phyloP scores from a whole-genome alignment of 208 protist species.

The Crithidia mellificae region DNA sequence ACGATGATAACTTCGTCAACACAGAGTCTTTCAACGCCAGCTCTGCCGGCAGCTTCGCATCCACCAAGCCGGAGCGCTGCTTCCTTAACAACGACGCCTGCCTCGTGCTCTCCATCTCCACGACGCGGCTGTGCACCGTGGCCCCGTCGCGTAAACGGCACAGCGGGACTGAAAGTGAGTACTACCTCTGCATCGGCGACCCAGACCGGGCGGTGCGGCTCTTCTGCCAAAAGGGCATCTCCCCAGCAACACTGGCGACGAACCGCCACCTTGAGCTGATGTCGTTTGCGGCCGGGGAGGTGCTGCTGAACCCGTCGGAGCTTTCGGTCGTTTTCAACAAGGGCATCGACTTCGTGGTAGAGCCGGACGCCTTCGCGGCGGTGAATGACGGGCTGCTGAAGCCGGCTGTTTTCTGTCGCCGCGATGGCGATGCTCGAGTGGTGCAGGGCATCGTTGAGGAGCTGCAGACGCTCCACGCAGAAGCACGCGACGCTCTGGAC shows the following conservation, averaged over 20 bases:
- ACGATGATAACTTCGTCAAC: neutral
- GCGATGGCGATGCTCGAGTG: neutral
- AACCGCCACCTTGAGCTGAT: constrained; percentile 42
- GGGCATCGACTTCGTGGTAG: constrained; percentile 48
- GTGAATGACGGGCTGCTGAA: constrained; percentile 59
- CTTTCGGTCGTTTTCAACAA: constrained; percentile 41
- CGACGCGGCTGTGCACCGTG: constrained; percentile 29
- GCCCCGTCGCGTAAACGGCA: constrained; percentile 11
- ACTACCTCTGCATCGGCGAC: constrained; percentile 42
- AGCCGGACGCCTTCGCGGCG: constrained; percentile 45
- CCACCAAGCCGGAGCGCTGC: constrained; percentile 19
- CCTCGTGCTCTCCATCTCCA: constrained; percentile 53
- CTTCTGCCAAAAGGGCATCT: constrained; percentile 37
- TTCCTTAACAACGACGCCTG: constrained; percentile 42
- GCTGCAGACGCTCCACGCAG: neutral
- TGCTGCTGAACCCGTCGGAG: constrained; percentile 38
- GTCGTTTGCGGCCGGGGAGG: constrained; percentile 45
- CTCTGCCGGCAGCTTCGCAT: constrained; percentile 11
- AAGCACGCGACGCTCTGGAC: neutral
- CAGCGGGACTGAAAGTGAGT: constrained; percentile 26
- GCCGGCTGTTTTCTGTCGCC: constrained; percentile 21
- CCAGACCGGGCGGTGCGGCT: constrained; percentile 40
- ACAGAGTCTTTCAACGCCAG: neutral
- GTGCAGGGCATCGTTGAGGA: constrained; percentile 11
- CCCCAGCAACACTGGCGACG: neutral